These are phyloP conservation scores for Gautieria morchelliformis DNA, from an alignment of 768 basidiomycete genomes.

Conservation along the genomic window DNA sequence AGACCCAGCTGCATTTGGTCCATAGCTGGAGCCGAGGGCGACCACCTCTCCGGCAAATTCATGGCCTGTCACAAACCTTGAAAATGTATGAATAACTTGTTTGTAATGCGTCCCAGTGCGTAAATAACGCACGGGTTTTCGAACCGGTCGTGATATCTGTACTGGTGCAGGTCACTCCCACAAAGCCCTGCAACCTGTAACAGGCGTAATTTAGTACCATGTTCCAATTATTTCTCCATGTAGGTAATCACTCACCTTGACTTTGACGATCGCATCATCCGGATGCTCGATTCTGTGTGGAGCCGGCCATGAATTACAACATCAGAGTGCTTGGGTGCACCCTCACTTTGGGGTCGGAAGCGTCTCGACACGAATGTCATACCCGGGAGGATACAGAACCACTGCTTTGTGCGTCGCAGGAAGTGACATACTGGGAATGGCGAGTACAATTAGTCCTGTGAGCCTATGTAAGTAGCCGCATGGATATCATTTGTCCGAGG, in stretches of 20 bases:
- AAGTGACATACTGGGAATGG: neutral
- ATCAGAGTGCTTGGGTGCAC: neutral
- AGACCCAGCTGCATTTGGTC: constrained; percentile 20
- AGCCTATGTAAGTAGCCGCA: too few relatives aligned
- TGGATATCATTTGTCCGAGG: too few relatives aligned
- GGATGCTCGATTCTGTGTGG: constrained; percentile 50
- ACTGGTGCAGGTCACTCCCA: constrained; percentile 66
- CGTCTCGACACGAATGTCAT: constrained; percentile 8
- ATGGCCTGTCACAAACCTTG: constrained; percentile 60
- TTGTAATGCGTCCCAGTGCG: neutral
- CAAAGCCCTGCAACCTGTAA: constrained; percentile 20
- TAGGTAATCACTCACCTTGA: constrained; percentile 37
- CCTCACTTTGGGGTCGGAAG: constrained; percentile 5
- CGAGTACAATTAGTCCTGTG: too few relatives aligned
- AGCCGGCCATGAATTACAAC: neutral
- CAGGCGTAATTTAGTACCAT: neutral
- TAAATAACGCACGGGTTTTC: constrained; percentile 39
- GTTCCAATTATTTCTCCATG: neutral
- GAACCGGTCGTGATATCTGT: constrained; percentile 51
- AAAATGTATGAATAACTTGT: constrained; percentile 1
- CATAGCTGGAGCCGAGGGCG: constrained; percentile 53
- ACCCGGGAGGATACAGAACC: constrained; percentile 9
- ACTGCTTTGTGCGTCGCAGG: constrained; percentile 9
- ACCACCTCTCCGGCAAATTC: constrained; percentile 71
- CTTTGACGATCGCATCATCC: constrained; percentile 72